Evolutionary conservation across 2,329 filamentous ascomycete genomes (phyloP).

Genomic region (Amphichorda felina): DNA sequence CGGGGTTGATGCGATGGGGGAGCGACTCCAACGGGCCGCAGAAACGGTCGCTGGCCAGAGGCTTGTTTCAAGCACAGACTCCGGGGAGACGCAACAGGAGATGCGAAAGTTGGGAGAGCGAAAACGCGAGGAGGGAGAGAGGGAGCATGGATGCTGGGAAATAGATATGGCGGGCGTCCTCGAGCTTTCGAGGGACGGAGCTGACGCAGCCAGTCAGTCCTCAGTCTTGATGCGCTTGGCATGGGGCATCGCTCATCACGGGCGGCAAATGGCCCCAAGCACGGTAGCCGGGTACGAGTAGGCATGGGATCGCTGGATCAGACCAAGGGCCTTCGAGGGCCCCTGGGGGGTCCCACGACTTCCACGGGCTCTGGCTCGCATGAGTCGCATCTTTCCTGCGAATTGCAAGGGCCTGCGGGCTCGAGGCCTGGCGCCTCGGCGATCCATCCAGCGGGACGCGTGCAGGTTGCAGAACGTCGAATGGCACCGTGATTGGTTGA

Average conservation of each 20-base stretch:
- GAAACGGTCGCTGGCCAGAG: slow-evolving; percentile 12
- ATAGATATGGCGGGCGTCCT: background rate
- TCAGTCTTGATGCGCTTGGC: background rate
- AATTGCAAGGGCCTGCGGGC: background rate
- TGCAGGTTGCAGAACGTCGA: slow-evolving; percentile 2
- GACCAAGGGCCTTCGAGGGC: too few relatives aligned
- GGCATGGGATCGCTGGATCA: too few relatives aligned
- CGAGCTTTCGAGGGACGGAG: background rate
- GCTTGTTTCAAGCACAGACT: slow-evolving; percentile 1
- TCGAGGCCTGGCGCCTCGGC: slow-evolving; percentile 1
- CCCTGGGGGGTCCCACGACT: too few relatives aligned
- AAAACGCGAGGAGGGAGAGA: background rate
- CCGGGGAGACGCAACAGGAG: slow-evolving; percentile 2
- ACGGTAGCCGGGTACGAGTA: too few relatives aligned
- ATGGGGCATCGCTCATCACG: background rate
- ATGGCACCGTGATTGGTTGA: slow-evolving; percentile 2
- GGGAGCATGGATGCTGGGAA: too few relatives aligned
- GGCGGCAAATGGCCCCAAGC: background rate
- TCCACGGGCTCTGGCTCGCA: too few relatives aligned
- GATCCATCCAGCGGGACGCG: slow-evolving; percentile 3
- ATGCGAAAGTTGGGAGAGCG: slow-evolving; percentile 1
- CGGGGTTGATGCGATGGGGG: slow-evolving; percentile 3
- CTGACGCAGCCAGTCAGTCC: slow-evolving; percentile 2
- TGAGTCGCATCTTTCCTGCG: too few relatives aligned
- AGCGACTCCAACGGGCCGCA: slow-evolving; percentile 15